phyloP scores from a whole-genome alignment of 208 protist genomes.

The Acanthamoeba triangularis region DNA sequence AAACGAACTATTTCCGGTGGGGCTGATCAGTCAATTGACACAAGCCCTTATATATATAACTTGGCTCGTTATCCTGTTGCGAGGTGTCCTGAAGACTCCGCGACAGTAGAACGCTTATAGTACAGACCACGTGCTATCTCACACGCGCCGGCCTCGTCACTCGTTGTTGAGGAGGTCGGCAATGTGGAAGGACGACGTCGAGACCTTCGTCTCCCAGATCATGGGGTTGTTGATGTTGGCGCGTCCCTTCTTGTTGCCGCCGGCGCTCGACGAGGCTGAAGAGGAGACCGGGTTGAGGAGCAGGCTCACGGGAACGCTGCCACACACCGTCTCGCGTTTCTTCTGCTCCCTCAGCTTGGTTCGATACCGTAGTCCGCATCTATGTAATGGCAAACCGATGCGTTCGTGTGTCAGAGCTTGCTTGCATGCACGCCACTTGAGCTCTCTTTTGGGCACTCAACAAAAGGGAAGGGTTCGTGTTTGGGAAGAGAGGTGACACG shows the following conservation, averaged over 20 bases:
- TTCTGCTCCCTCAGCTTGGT: slow-evolving; percentile 21
- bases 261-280: not conserved
- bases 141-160: not conserved
- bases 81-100: too few relatives aligned
- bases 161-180: not conserved
- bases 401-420: not conserved
- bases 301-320: slow-evolving; percentile 16
- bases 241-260: slow-evolving; percentile 53
- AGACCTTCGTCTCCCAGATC: slow-evolving; percentile 60
- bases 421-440: not conserved
- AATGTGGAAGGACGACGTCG: not conserved
- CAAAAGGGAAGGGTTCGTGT: too few relatives aligned
- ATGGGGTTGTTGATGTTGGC: slow-evolving; percentile 57
- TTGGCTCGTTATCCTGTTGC: too few relatives aligned
- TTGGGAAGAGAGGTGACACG: too few relatives aligned
- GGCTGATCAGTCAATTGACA: too few relatives aligned
- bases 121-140: too few relatives aligned
- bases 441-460: too few relatives aligned
- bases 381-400: not conserved
- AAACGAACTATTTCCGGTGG: too few relatives aligned
- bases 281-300: not conserved
- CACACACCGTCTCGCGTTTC: not conserved
- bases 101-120: too few relatives aligned
- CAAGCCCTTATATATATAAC: too few relatives aligned
- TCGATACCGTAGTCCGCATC: slow-evolving; percentile 5